phyloP scores from a whole-genome alignment of 2,329 filamentous ascomycete species.

The Paraphaeosphaeria minitans region DNA sequence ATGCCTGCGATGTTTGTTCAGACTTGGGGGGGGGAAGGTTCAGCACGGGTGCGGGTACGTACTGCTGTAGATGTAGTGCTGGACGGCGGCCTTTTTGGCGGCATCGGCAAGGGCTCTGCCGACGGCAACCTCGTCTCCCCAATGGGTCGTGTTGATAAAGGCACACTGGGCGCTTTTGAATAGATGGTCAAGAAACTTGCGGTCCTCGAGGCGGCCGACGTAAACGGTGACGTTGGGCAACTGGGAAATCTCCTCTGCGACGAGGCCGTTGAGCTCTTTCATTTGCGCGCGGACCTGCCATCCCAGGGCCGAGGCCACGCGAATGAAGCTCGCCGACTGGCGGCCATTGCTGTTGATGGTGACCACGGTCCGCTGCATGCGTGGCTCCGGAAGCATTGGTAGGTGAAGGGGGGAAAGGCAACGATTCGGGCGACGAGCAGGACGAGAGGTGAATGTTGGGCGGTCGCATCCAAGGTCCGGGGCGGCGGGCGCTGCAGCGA shows the following conservation, averaged over 20 bases:
- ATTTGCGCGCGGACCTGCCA: conserved; percentile 93
- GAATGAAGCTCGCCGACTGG: conserved; percentile 92
- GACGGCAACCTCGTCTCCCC: conserved; percentile 90
- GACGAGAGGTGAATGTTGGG: conserved; percentile 5
- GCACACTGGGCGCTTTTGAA: conserved; percentile 86
- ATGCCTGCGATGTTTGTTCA: conserved; percentile 54
- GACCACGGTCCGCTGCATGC: conserved; percentile 70
- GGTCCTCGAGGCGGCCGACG: conserved; percentile 71
- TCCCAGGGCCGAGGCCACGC: conserved; percentile 90
- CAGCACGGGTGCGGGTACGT: background rate
- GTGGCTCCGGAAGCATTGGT: conserved; percentile 23
- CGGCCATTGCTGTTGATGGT: conserved; percentile 95
- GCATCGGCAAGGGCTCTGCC: conserved; percentile 88
- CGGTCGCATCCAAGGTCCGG: conserved; percentile 24
- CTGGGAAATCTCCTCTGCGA: conserved; percentile 81
- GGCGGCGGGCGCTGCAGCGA: background rate
- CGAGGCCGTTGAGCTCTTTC: conserved; percentile 82
- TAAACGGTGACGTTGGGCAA: conserved; percentile 81
- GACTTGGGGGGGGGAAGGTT: background rate
- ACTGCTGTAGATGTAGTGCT: conserved; percentile 94
- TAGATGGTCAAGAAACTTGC: conserved; percentile 75
- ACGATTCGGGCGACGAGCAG: background rate
- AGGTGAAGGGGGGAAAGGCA: background rate
- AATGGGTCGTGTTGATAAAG: conserved; percentile 98
- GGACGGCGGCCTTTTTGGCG: conserved; percentile 80